Conservation (phyloP, 768 basidiomycete genomes). For the Panaeolus papilionaceus region DNA sequence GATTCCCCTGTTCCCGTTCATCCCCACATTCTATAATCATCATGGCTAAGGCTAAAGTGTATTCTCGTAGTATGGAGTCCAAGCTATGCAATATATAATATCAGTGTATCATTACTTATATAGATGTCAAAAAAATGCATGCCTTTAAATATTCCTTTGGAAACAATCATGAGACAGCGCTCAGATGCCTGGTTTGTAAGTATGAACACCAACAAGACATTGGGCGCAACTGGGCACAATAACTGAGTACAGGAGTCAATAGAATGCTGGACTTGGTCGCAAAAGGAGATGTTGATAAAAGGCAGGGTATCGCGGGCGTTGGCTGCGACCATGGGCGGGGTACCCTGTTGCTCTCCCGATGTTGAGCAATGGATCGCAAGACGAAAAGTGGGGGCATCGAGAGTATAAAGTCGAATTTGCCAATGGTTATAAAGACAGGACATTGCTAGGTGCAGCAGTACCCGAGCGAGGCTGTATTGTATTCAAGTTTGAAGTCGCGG, state of each 20-base stretch:
- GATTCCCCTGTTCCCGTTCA: not conserved
- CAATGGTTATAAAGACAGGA: not conserved
- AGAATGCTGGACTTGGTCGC: not conserved
- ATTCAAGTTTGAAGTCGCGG: constrained; percentile 1
- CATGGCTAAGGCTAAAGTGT: not conserved
- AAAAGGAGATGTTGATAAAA: constrained; percentile 3
- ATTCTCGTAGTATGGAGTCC: constrained; percentile 2
- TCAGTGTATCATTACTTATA: constrained; percentile 18
- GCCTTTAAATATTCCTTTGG: not conserved
- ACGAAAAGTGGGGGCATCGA: not conserved
- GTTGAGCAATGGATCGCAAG: not conserved
- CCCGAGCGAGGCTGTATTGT: constrained; percentile 1
- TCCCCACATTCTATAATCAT: constrained; percentile 8
- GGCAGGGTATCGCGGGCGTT: not conserved
- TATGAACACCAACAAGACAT: not conserved
- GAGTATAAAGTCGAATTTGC: not conserved
- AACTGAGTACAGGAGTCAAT: not conserved
- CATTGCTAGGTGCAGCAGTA: not conserved
- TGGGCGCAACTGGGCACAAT: constrained; percentile 3
- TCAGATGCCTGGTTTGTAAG: not conserved
- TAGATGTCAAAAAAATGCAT: constrained; percentile 15
- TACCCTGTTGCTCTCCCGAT: not conserved
- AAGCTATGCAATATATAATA: constrained; percentile 13
- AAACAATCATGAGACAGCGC: not conserved
- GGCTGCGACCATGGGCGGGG: not conserved